These are phyloP conservation scores for Penicillium flavigenum DNA, from an alignment of 495 filamentous ascomycete genomes.

Conservation along the genomic window DNA sequence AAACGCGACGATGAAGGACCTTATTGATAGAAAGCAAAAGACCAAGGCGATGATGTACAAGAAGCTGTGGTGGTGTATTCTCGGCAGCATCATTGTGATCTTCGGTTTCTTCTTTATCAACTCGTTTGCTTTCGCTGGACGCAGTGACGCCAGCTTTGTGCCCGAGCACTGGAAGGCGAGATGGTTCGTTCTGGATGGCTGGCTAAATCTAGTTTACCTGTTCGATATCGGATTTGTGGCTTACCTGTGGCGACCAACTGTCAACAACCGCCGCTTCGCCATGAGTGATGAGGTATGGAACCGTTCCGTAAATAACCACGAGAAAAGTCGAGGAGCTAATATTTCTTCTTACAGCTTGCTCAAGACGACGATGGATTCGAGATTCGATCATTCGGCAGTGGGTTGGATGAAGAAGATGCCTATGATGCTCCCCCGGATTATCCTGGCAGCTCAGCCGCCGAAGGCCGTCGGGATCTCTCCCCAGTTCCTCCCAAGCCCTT, in stretches of 20 bases:
- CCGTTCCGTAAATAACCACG: not conserved
- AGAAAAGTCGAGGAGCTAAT: conserved; percentile 27
- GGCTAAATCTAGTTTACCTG: conserved; percentile 95
- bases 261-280: conserved; percentile 94
- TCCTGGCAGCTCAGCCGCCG: conserved; percentile 26
- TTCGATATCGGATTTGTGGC: conserved; percentile 87
- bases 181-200: conserved; percentile 98
- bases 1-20: conserved; percentile 91
- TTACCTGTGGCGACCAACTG: conserved; percentile 97
- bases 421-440: conserved; percentile 44
- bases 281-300: conserved; percentile 89
- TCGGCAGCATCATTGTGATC: conserved; percentile 88
- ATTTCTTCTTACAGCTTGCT: conserved; percentile 59
- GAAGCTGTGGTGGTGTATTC: conserved; percentile 97
- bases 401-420: conserved; percentile 66
- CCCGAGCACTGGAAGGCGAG: conserved; percentile 93
- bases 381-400: conserved; percentile 86
- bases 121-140: conserved; percentile 86
- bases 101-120: conserved; percentile 97
- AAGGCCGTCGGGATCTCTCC: conserved; percentile 43
- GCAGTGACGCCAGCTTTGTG: conserved; percentile 78
- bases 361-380: conserved; percentile 99
- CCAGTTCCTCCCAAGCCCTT: conserved; percentile 54
- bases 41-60: conserved; percentile 95
- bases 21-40: conserved; percentile 88